Conservation (phyloP, 83 land plant genomes). For the Picea mariana region DNA sequence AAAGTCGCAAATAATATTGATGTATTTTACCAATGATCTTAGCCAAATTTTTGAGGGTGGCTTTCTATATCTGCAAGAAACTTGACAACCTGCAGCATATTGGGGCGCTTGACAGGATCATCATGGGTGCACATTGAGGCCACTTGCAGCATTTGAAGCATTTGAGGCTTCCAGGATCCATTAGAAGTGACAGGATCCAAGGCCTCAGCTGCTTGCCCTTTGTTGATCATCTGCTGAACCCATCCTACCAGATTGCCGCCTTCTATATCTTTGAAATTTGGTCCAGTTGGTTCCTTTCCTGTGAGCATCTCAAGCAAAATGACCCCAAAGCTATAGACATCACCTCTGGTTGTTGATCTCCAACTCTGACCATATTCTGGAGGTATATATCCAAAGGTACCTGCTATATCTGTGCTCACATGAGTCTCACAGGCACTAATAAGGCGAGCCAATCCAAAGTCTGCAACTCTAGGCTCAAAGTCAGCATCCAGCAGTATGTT, state of each 20-base stretch:
- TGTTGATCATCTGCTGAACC: constrained; percentile 30
- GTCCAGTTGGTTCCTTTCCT: constrained; percentile 73
- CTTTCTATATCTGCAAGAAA: constrained; percentile 27
- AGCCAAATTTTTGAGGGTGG: not conserved
- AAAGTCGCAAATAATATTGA: too few relatives aligned
- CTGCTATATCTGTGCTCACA: constrained; percentile 66
- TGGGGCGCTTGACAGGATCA: constrained; percentile 55
- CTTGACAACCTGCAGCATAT: constrained; percentile 64
- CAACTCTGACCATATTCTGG: constrained; percentile 81
- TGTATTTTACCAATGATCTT: too few relatives aligned
- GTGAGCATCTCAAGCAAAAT: constrained; percentile 82
- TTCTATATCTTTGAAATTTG: constrained; percentile 19
- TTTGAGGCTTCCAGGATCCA: constrained; percentile 29
- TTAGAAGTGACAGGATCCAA: constrained; percentile 20
- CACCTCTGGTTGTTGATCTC: constrained; percentile 67
- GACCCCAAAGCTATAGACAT: constrained; percentile 87
- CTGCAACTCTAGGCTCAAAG: constrained; percentile 57
- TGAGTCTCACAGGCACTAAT: constrained; percentile 72
- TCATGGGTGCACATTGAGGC: constrained; percentile 47
- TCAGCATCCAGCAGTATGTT: constrained; percentile 55
- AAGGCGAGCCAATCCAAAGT: constrained; percentile 65
- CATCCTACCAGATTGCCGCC: constrained; percentile 33
- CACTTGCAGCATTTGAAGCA: constrained; percentile 52
- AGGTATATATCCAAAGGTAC: constrained; percentile 72
- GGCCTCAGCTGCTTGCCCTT: constrained; percentile 27